phyloP scores from a whole-genome alignment of 1,139 yeast genomes.

The Dujonia santamariae region DNA sequence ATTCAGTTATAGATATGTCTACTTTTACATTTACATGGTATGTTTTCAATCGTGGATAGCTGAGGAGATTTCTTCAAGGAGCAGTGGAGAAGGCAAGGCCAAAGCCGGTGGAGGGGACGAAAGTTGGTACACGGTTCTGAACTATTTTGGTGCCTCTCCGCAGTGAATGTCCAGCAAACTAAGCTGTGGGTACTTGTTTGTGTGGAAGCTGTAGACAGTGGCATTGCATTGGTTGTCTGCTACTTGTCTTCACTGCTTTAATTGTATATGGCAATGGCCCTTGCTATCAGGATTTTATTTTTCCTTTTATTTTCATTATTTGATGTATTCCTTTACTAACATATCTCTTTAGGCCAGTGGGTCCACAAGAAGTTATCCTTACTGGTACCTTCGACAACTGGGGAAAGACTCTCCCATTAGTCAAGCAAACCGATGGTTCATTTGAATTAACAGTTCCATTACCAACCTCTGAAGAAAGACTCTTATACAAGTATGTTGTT shows the following conservation, averaged over 20 bases:
- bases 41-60: constrained; percentile 1
- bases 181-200: too few species aligned
- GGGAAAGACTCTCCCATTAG: constrained; percentile 57
- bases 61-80: background rate
- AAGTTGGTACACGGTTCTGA: too few species aligned
- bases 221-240: too few species aligned
- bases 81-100: too few species aligned
- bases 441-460: constrained; percentile 60
- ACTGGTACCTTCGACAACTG: constrained; percentile 81
- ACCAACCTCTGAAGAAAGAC: constrained; percentile 31
- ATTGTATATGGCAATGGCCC: too few species aligned
- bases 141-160: too few species aligned
- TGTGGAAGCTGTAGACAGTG: too few species aligned
- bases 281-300: too few species aligned
- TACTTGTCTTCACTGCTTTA: too few species aligned
- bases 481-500: constrained; percentile 67
- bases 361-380: constrained; percentile 68
- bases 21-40: constrained; percentile 10
- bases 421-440: constrained; percentile 57
- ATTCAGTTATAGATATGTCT: constrained; percentile 7
- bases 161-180: too few species aligned
- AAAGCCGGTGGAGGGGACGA: too few species aligned
- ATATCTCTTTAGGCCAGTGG: constrained; percentile 56
- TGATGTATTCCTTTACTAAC: constrained; percentile 8
- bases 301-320: background rate